These are phyloP conservation scores for Blastocystis sp. DNA, from an alignment of 352 stramenopile species.

Conservation along the genomic window DNA sequence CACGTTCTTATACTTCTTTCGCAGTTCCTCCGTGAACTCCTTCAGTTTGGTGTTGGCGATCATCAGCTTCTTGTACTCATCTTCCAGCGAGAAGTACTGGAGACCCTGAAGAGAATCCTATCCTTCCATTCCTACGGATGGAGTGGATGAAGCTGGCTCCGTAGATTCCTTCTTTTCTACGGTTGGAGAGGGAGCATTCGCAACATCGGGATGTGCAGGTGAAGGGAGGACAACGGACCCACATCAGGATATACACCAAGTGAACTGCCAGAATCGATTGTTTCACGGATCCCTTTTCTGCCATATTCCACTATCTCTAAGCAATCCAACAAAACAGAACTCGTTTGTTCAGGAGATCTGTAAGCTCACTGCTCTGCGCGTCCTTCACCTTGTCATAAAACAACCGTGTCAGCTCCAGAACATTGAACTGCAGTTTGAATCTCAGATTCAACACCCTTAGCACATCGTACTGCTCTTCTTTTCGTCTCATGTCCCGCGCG, in stretches of 20 bases:
- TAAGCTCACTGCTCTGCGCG: neutral
- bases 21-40: slow-evolving; percentile 1
- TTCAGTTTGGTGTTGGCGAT: slow-evolving; percentile 26
- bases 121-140: neutral
- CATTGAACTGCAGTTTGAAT: slow-evolving; percentile 49
- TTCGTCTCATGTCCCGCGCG: neutral
- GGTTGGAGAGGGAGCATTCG: neutral
- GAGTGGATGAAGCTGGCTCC: neutral
- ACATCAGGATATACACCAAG: slow-evolving; percentile 18
- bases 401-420: neutral
- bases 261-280: neutral
- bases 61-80: slow-evolving; percentile 26
- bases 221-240: neutral
- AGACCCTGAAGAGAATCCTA: neutral
- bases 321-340: neutral
- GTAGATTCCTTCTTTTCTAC: neutral
- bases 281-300: neutral
- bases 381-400: slow-evolving; percentile 32
- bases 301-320: slow-evolving; percentile 16
- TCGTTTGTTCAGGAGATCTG: slow-evolving; percentile 33
- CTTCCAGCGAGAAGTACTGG: slow-evolving; percentile 9
- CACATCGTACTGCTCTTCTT: neutral
- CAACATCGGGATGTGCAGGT: neutral
- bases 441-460: neutral
- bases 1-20: neutral